A percentile compares a stretch with the other conserved stretches of the same genome.
Evolutionary conservation across 129 eudicot species (phyloP).

Genomic region (Kitagawia praeruptora): DNA sequence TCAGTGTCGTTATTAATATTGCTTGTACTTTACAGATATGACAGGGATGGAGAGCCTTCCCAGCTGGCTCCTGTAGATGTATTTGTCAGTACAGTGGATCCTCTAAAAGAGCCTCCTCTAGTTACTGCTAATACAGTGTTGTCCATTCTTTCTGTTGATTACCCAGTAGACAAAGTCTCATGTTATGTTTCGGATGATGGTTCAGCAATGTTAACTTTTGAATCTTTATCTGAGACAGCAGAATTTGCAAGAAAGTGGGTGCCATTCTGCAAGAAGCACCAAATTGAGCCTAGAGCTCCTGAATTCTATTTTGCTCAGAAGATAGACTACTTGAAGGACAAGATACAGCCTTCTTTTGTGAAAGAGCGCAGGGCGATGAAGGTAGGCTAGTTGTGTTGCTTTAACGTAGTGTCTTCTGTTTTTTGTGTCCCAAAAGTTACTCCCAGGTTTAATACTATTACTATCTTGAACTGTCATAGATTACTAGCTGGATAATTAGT

Average conservation of each 20-base stretch:
- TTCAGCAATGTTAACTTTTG: constrained; percentile 53
- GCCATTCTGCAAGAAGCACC: constrained; percentile 80
- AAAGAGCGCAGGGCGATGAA: constrained; percentile 88
- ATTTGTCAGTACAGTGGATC: constrained; percentile 92
- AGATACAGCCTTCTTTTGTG: constrained; percentile 79
- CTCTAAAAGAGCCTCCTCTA: constrained; percentile 73
- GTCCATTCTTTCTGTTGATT: constrained; percentile 77
- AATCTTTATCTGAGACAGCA: constrained; percentile 50
- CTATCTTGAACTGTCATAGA: not conserved
- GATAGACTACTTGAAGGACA: constrained; percentile 83
- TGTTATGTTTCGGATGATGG: constrained; percentile 57
- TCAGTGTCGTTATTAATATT: not conserved
- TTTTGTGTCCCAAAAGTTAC: not conserved
- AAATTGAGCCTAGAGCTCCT: constrained; percentile 84
- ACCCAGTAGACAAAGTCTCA: constrained; percentile 82
- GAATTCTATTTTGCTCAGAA: constrained; percentile 85
- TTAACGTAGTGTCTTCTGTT: not conserved
- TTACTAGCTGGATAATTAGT: not conserved
- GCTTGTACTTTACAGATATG: constrained; percentile 32
- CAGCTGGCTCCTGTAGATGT: constrained; percentile 77
- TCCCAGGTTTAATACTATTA: not conserved
- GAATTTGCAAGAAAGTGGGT: constrained; percentile 72
- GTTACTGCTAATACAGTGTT: constrained; percentile 79
- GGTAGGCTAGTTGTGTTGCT: constrained; percentile 23
- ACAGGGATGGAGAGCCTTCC: constrained; percentile 87